Evolutionary conservation across 1,139 yeast genomes (phyloP).

Genomic region (Pichia terricola): DNA sequence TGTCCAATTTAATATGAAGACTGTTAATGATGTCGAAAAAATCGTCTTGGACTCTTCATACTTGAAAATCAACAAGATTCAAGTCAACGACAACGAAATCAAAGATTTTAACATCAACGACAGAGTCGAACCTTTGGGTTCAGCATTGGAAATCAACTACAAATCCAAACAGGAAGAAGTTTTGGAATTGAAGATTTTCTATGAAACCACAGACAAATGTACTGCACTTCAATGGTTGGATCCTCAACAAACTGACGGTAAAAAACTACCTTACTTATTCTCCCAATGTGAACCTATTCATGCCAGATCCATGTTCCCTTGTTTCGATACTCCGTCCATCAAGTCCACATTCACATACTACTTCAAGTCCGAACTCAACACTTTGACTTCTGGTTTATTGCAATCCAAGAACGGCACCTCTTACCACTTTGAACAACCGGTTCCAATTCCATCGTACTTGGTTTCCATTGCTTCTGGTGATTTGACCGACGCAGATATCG

Average conservation of each 20-base stretch:
- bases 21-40: conserved; percentile 22
- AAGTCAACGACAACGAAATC: conserved; percentile 31
- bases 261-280: conserved; percentile 63
- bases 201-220: conserved; percentile 61
- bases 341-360: conserved; percentile 56
- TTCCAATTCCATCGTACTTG: conserved; percentile 80
- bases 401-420: conserved; percentile 11
- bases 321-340: conserved; percentile 84
- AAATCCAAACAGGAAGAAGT: conserved; percentile 11
- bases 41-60: conserved; percentile 63
- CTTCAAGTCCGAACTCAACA: conserved; percentile 55
- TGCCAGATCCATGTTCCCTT: conserved; percentile 80
- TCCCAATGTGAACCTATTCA: conserved; percentile 91
- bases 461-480: conserved; percentile 85
- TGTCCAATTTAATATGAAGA: conserved; percentile 39
- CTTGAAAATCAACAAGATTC: conserved; percentile 39
- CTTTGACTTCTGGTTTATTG: conserved; percentile 62
- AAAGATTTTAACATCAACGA: conserved; percentile 33
- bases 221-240: conserved; percentile 84
- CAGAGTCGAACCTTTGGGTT: conserved; percentile 59
- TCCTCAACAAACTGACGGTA: conserved; percentile 72
- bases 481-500: conserved; percentile 56
- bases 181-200: conserved; percentile 36
- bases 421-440: conserved; percentile 54
- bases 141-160: conserved; percentile 39